These are phyloP conservation scores for Fonsecaea erecta DNA, from an alignment of 2,329 filamentous ascomycete species.

Conservation along the genomic window DNA sequence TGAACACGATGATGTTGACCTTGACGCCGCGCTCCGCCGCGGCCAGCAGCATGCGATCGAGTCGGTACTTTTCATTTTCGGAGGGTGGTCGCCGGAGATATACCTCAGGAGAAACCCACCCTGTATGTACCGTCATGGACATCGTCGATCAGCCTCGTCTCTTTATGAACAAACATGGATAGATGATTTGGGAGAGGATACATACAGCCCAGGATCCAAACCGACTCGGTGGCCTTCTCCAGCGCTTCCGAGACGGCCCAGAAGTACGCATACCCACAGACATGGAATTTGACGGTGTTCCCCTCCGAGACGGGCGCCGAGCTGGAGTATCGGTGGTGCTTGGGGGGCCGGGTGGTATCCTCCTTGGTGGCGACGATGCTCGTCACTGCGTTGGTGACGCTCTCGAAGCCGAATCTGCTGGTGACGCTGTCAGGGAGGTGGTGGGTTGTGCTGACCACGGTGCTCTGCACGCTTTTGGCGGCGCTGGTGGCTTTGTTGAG, in stretches of 20 bases:
- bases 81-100: slow-evolving; percentile 79
- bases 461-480: slow-evolving; percentile 5
- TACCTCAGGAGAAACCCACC: slow-evolving; percentile 83
- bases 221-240: slow-evolving; percentile 71
- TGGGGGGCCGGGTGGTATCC: slow-evolving; percentile 41
- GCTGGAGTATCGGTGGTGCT: slow-evolving; percentile 56
- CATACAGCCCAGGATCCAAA: slow-evolving; percentile 77
- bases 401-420: slow-evolving; percentile 3
- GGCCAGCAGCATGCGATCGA: slow-evolving; percentile 79
- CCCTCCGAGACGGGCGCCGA: slow-evolving; percentile 73
- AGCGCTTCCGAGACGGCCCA: slow-evolving; percentile 79
- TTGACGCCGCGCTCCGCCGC: slow-evolving; percentile 83
- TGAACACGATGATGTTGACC: slow-evolving; percentile 86
- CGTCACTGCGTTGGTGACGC: slow-evolving; percentile 5
- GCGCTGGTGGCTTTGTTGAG: slow-evolving; percentile 13
- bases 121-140: too few species aligned
- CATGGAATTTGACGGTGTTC: slow-evolving; percentile 78
- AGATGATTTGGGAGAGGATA: slow-evolving; percentile 1
- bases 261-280: slow-evolving; percentile 79
- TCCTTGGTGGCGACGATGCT: slow-evolving; percentile 18
- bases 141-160: neutral
- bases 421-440: slow-evolving; percentile 13
- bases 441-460: slow-evolving; percentile 1
- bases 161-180: neutral
- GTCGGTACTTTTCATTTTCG: slow-evolving; percentile 79